Conservation (phyloP, 1,284 basidiomycete species). For the Agaricales sp. region DNA sequence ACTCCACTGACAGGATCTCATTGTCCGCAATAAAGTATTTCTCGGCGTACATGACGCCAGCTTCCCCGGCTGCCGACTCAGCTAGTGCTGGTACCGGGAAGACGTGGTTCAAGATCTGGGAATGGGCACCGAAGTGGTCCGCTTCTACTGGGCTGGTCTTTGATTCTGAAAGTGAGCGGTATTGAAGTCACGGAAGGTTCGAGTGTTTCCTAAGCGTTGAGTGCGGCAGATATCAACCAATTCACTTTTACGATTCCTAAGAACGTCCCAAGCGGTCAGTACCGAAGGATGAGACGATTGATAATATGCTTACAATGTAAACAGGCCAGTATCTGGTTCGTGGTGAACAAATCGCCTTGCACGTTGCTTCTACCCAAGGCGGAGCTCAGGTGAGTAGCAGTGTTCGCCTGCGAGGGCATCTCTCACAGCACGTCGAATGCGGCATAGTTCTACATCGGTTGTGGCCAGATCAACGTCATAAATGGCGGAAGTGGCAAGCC, state of each 20-base stretch:
- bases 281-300: too few species aligned
- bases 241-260: conserved; percentile 29
- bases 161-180: conserved; percentile 25
- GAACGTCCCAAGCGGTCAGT: too few species aligned
- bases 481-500: conserved; percentile 23
- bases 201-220: too few species aligned
- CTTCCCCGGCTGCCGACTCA: conserved; percentile 29
- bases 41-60: conserved; percentile 32
- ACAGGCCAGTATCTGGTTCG: conserved; percentile 17
- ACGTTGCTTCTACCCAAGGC: conserved; percentile 20
- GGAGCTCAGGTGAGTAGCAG: too few species aligned
- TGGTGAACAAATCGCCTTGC: conserved; percentile 27
- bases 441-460: conserved; percentile 23
- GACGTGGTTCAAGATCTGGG: conserved; percentile 42
- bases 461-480: conserved; percentile 27
- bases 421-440: conserved; percentile 5
- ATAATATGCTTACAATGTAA: too few species aligned
- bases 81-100: conserved; percentile 27
- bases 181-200: too few species aligned
- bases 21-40: conserved; percentile 18
- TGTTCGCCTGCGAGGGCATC: too few species aligned
- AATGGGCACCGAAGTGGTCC: conserved; percentile 25
- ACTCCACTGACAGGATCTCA: too few species aligned
- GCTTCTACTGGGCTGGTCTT: conserved; percentile 24
- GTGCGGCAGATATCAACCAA: conserved; percentile 19